These are phyloP conservation scores for Macrophomina tecta DNA, from an alignment of 2,329 filamentous ascomycete genomes.

Conservation along the genomic window DNA sequence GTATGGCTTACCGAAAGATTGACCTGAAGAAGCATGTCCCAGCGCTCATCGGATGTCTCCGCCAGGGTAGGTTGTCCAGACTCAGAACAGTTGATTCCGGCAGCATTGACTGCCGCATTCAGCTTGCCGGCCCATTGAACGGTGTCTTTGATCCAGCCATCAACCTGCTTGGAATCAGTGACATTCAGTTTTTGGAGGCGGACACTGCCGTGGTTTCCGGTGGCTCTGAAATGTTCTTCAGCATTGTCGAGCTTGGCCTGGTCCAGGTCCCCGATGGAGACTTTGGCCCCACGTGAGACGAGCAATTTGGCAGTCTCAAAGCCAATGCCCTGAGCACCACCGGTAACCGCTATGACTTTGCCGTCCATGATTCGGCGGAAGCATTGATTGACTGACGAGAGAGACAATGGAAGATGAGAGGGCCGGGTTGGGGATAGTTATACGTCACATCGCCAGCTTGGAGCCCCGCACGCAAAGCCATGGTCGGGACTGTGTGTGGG, in stretches of 20 bases:
- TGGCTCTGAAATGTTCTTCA: slow-evolving; percentile 9
- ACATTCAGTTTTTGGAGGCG: slow-evolving; percentile 39
- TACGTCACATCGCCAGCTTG: neutral
- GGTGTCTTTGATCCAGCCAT: slow-evolving; percentile 45
- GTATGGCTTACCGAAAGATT: slow-evolving; percentile 38
- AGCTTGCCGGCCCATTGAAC: slow-evolving; percentile 42
- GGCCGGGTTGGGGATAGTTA: neutral
- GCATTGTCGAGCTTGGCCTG: slow-evolving; percentile 32
- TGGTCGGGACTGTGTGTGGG: neutral
- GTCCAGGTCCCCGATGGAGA: slow-evolving; percentile 48
- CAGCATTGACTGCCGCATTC: slow-evolving; percentile 49
- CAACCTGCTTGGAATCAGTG: slow-evolving; percentile 39
- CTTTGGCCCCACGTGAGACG: slow-evolving; percentile 44
- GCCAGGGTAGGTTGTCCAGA: slow-evolving; percentile 47
- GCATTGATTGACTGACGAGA: neutral
- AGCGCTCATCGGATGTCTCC: slow-evolving; percentile 41
- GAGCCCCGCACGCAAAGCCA: slow-evolving; percentile 1
- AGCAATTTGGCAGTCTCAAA: slow-evolving; percentile 45
- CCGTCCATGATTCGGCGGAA: slow-evolving; percentile 17
- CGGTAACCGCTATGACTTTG: slow-evolving; percentile 40
- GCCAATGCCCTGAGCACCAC: slow-evolving; percentile 47
- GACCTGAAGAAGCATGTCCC: slow-evolving; percentile 41
- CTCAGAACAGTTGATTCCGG: slow-evolving; percentile 44
- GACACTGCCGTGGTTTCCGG: slow-evolving; percentile 19
- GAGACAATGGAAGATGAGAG: neutral